phyloP scores from a whole-genome alignment of 495 filamentous ascomycete species.

The Aspergillus heteromorphus region DNA sequence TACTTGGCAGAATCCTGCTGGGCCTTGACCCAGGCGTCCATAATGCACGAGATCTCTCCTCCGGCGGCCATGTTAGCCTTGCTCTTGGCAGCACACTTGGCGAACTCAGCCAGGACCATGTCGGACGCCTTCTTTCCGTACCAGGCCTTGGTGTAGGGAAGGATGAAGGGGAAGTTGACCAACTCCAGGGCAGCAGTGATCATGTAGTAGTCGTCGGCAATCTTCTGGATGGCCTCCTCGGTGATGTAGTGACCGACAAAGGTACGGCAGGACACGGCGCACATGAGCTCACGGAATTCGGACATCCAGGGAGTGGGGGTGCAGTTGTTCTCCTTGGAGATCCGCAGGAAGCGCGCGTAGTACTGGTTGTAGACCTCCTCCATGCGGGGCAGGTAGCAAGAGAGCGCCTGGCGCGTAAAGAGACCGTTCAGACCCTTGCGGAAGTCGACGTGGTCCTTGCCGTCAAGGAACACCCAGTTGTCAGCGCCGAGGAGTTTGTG shows the following conservation, averaged over 20 bases:
- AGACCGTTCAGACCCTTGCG: conserved; percentile 93
- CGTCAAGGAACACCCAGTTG: conserved; percentile 98
- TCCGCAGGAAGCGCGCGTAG: conserved; percentile 69
- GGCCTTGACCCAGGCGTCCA: conserved; percentile 86
- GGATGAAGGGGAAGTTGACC: conserved; percentile 97
- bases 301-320: conserved; percentile 84
- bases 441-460: conserved; percentile 91
- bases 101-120: conserved; percentile 85
- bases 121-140: conserved; percentile 94
- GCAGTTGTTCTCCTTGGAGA: conserved; percentile 60
- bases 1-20: conserved; percentile 80
- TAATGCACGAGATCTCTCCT: conserved; percentile 81
- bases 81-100: conserved; percentile 87
- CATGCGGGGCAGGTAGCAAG: conserved; percentile 83
- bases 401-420: conserved; percentile 87
- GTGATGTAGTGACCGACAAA: conserved; percentile 95
- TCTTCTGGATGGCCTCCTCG: conserved; percentile 85
- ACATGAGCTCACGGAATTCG: conserved; percentile 92
- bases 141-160: conserved; percentile 94
- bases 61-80: conserved; percentile 90
- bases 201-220: conserved; percentile 93
- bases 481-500: conserved; percentile 86
- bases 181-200: conserved; percentile 95
- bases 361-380: conserved; percentile 88
- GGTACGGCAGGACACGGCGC: conserved; percentile 87